Evolutionary conservation across 768 basidiomycete genomes (phyloP).

Genomic region (Leccinum variicolor): DNA sequence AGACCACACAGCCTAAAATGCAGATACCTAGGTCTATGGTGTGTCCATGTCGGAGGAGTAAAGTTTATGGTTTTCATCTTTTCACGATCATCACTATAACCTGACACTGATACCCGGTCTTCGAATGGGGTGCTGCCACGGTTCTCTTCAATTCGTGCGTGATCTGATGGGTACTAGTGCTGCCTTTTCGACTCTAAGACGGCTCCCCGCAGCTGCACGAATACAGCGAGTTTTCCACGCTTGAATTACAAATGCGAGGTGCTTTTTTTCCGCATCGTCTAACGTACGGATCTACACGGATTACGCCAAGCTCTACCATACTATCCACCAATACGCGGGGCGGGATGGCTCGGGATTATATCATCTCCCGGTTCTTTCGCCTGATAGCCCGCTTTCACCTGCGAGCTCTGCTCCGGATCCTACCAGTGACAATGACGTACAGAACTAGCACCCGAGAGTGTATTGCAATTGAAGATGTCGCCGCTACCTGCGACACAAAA

Average conservation of each 20-base stretch:
- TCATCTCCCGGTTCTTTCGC: neutral
- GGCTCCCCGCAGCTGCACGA: neutral
- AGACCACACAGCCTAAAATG: neutral
- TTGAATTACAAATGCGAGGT: neutral
- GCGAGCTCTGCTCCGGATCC: slow-evolving; percentile 12
- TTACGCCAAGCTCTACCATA: neutral
- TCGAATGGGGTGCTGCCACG: neutral
- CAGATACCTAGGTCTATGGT: too few species aligned
- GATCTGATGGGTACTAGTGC: neutral
- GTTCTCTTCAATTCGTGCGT: neutral
- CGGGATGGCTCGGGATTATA: neutral
- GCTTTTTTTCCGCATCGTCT: neutral
- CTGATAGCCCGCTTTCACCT: neutral
- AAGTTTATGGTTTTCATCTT: neutral
- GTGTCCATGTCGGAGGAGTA: neutral
- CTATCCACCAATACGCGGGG: neutral
- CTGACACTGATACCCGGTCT: neutral
- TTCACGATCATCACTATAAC: neutral
- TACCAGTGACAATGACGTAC: slow-evolving; percentile 4
- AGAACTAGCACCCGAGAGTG: neutral
- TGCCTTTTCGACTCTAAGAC: neutral
- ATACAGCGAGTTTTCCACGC: neutral
- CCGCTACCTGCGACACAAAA: neutral
- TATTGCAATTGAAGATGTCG: neutral
- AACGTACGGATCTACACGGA: neutral